phyloP scores from a whole-genome alignment of 2,329 filamentous ascomycete species.

The Byssoonygena ceratinophila region DNA sequence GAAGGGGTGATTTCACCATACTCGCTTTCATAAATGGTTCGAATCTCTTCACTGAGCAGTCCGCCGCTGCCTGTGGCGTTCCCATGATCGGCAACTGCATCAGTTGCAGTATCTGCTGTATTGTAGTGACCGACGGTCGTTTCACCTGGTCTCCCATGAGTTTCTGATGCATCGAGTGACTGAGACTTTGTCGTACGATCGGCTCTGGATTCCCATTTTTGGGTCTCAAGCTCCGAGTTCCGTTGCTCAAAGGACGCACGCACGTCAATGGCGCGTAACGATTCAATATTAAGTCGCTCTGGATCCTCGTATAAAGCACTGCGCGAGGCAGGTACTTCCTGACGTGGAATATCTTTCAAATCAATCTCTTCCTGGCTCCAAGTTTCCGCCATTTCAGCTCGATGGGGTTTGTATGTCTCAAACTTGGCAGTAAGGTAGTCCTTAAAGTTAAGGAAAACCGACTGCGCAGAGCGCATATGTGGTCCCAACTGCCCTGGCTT shows the following conservation, averaged over 20 bases:
- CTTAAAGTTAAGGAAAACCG: background rate
- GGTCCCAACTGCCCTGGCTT: background rate
- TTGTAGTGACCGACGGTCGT: background rate
- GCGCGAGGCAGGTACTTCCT: background rate
- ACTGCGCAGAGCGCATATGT: background rate
- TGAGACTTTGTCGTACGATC: background rate
- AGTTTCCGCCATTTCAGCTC: background rate
- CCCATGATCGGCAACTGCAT: background rate
- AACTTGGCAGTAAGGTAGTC: slow-evolving; percentile 6
- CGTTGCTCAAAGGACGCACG: slow-evolving; percentile 24
- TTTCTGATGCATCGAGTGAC: background rate
- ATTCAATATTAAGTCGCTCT: slow-evolving; percentile 25
- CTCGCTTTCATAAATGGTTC: slow-evolving; percentile 20
- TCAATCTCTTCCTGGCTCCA: background rate
- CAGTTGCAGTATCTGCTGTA: background rate
- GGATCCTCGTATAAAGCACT: slow-evolving; percentile 12
- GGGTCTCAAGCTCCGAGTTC: slow-evolving; percentile 10
- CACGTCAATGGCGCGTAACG: slow-evolving; percentile 30
- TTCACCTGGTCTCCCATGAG: background rate
- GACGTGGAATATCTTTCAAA: background rate
- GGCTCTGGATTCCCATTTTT: background rate
- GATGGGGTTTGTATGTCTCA: background rate
- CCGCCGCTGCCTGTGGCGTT: background rate
- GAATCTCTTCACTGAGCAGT: slow-evolving; percentile 17
- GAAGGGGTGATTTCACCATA: slow-evolving; percentile 18